Evolutionary conservation across 1,284 basidiomycete species (phyloP).

Genomic region (Schizophyllum amplum): DNA sequence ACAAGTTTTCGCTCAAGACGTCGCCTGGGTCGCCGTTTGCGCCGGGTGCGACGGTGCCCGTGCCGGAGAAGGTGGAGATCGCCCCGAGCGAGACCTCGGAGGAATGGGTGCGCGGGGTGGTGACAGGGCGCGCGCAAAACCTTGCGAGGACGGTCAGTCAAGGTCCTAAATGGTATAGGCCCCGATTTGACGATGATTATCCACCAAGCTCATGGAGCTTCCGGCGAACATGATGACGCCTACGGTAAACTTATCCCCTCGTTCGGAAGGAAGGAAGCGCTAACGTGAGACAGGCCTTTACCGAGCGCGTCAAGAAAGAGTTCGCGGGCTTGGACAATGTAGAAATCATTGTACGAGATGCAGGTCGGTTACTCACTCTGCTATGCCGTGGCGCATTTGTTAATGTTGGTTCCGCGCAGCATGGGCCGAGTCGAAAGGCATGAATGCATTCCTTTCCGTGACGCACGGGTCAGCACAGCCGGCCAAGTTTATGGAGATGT

Average conservation of each 20-base stretch:
- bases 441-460: conserved; percentile 87
- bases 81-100: conserved; percentile 34
- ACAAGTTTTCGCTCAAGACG: conserved; percentile 74
- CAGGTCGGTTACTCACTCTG: conserved; percentile 36
- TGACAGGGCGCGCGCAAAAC: conserved; percentile 80
- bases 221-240: conserved; percentile 83
- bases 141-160: conserved; percentile 63
- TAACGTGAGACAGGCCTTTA: conserved; percentile 44
- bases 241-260: conserved; percentile 27
- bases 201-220: conserved; percentile 64
- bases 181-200: conserved; percentile 1
- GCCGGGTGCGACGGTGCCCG: conserved; percentile 38
- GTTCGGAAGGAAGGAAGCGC: background rate
- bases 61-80: conserved; percentile 41
- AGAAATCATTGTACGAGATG: conserved; percentile 66
- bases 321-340: conserved; percentile 66
- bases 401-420: conserved; percentile 25
- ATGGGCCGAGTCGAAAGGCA: conserved; percentile 78
- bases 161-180: background rate
- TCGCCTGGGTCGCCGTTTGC: conserved; percentile 50
- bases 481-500: conserved; percentile 85
- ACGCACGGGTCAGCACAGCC: conserved; percentile 79
- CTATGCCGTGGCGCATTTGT: background rate
- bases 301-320: conserved; percentile 60
- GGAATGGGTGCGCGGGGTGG: conserved; percentile 64